phyloP scores from a whole-genome alignment of 352 stramenopile species.

The Globisporangium emineosum region DNA sequence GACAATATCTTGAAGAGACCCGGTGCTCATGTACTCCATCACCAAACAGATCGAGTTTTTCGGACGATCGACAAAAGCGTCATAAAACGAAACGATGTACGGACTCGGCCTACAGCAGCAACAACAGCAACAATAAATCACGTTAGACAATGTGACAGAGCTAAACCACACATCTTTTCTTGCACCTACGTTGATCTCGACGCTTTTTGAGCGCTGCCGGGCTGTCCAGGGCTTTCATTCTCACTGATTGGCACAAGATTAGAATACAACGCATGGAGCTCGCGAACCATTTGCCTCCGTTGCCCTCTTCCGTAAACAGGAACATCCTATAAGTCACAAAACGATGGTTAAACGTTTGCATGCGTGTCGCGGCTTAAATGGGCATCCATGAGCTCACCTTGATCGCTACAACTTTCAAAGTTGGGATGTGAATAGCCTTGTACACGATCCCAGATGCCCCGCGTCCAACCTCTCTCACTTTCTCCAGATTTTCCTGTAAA shows the following conservation, averaged over 20 bases:
- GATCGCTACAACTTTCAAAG: conserved; percentile 86
- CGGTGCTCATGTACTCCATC: conserved; percentile 93
- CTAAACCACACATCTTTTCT: background rate
- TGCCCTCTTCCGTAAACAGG: conserved; percentile 83
- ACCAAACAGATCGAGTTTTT: conserved; percentile 90
- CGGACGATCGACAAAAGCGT: conserved; percentile 87
- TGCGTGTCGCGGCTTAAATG: background rate
- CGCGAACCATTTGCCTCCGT: conserved; percentile 85
- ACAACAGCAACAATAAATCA: background rate
- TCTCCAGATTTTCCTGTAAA: conserved; percentile 81
- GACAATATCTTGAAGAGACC: conserved; percentile 89
- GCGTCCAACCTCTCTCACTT: conserved; percentile 71
- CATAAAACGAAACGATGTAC: conserved; percentile 91
- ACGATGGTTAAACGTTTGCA: background rate
- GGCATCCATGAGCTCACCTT: conserved; percentile 46
- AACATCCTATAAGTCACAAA: conserved; percentile 51
- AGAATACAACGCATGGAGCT: conserved; percentile 87
- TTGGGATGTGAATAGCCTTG: conserved; percentile 90
- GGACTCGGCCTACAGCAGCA: conserved; percentile 73
- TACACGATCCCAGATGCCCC: conserved; percentile 86
- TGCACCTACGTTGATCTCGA: conserved; percentile 37
- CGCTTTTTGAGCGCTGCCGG: conserved; percentile 15
- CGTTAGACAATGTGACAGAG: background rate
- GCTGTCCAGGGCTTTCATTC: conserved; percentile 24
- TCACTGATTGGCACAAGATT: conserved; percentile 82